Percentiles rank a stretch among this genome's conserved stretches.
Evolutionary conservation across 768 basidiomycete species (phyloP).

Genomic region (Pulveroboletus sp.): DNA sequence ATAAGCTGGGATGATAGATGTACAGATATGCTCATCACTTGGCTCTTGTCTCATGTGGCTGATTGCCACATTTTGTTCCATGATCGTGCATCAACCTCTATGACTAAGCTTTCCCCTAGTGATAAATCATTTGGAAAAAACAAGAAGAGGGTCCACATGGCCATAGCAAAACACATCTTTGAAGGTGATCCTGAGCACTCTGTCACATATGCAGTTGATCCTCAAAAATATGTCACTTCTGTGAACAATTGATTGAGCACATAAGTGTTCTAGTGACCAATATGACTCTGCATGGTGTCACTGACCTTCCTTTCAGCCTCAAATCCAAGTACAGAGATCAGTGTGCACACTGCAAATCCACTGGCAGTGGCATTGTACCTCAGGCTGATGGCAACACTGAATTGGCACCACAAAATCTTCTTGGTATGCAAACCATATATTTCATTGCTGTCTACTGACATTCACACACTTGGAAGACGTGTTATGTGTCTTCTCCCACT

Average conservation of each 20-base stretch:
- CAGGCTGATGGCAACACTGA: background rate
- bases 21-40: background rate
- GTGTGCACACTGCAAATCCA: background rate
- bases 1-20: background rate
- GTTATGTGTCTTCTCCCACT: slow-evolving; percentile 5
- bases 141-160: background rate
- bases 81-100: background rate
- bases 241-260: background rate
- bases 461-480: background rate
- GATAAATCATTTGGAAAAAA: background rate
- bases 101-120: background rate
- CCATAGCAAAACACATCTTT: background rate
- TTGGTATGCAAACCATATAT: background rate
- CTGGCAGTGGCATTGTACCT: background rate
- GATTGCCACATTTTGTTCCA: background rate
- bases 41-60: background rate
- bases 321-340: background rate
- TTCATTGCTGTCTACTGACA: no score
- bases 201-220: background rate
- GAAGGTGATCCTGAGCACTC: background rate
- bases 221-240: background rate
- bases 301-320: background rate
- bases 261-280: background rate
- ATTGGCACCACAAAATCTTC: background rate
- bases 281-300: no score